Evolutionary conservation across 1,284 basidiomycete species (phyloP).

Genomic region (Rhodofomes roseus): DNA sequence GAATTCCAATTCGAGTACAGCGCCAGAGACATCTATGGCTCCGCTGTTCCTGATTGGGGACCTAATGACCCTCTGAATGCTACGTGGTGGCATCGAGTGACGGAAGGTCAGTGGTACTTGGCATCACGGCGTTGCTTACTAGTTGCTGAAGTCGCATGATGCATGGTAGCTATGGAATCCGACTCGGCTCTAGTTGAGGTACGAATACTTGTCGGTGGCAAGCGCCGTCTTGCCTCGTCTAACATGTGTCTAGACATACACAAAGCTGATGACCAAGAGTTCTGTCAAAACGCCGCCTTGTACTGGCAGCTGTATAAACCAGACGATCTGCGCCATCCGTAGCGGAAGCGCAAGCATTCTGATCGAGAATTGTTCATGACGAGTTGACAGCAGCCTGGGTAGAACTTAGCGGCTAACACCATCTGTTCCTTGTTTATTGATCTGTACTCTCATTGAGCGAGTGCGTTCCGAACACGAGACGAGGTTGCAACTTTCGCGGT

Average conservation of each 20-base stretch:
- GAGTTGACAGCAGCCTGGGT: no score
- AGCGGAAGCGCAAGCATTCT: constrained; percentile 64
- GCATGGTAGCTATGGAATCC: constrained; percentile 52
- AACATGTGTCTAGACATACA: constrained; percentile 47
- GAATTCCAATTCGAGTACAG: constrained; percentile 69
- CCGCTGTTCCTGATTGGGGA: constrained; percentile 61
- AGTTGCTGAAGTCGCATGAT: neutral
- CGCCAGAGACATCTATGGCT: constrained; percentile 65
- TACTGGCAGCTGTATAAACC: constrained; percentile 52
- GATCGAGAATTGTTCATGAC: constrained; percentile 50
- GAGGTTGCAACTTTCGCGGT: no score
- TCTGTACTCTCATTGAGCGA: no score
- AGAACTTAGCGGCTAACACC: no score
- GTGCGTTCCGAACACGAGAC: no score
- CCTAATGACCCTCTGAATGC: constrained; percentile 70
- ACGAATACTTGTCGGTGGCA: constrained; percentile 17
- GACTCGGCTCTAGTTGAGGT: constrained; percentile 57
- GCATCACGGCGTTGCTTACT: neutral
- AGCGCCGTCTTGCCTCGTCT: no score
- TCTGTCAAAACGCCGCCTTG: constrained; percentile 53
- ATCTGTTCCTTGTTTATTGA: no score
- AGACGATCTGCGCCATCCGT: constrained; percentile 79
- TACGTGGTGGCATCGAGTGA: constrained; percentile 81
- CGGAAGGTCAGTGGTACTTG: constrained; percentile 48
- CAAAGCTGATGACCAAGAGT: constrained; percentile 66